Conservation (phyloP, 441 rosid species). For the Gossypium schwendimanii region DNA sequence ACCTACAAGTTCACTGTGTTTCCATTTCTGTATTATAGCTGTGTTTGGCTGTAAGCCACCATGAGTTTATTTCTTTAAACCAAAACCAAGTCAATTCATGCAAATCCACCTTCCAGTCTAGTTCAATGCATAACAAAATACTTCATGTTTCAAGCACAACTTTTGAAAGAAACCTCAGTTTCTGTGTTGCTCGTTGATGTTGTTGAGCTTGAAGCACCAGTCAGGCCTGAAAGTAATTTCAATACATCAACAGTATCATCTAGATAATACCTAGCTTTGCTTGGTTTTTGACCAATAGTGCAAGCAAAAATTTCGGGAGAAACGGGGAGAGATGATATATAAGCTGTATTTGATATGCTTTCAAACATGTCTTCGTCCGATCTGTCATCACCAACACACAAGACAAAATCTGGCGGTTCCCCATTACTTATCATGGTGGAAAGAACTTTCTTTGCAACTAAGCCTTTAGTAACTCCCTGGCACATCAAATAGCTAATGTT, state of each 20-base stretch:
- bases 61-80: background rate
- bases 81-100: background rate
- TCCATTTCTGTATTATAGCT: background rate
- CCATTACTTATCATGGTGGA: conserved; percentile 4
- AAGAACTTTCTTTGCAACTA: conserved; percentile 8
- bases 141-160: conserved; percentile 6
- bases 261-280: conserved; percentile 20
- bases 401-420: conserved; percentile 11
- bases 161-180: conserved; percentile 24
- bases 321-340: background rate
- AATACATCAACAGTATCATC: conserved; percentile 8
- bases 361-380: conserved; percentile 21
- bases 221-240: conserved; percentile 4
- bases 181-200: conserved; percentile 15
- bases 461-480: conserved; percentile 20
- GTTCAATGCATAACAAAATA: background rate
- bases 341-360: conserved; percentile 4
- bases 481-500: background rate
- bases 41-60: background rate
- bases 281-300: conserved; percentile 19
- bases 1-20: conserved; percentile 1
- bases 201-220: conserved; percentile 16
- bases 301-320: conserved; percentile 12
- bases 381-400: conserved; percentile 18
- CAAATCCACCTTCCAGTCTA: background rate